Percentiles rank a stretch among this genome's conserved stretches.
Conservation (phyloP, 176 grass and related monocot species). For the Carex pumila region DNA sequence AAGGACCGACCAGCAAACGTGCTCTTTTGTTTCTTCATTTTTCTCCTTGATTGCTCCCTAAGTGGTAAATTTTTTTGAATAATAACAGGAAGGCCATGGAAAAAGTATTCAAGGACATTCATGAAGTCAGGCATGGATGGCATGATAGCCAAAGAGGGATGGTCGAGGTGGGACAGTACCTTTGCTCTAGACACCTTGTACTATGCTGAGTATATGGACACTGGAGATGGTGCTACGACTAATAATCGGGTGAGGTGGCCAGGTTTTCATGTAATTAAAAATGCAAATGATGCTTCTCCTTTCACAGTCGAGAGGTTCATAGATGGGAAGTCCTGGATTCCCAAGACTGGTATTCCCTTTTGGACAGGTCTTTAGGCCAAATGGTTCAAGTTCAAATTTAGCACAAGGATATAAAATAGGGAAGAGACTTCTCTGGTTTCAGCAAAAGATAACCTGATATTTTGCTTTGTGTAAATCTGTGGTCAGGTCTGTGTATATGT, state of each 20-base stretch:
- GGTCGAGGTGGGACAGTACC: conserved; percentile 6
- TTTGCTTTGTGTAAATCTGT: background rate
- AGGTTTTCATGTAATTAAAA: conserved; percentile 1
- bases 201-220: conserved; percentile 19
- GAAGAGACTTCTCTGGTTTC: background rate
- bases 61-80: background rate
- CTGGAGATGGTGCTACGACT: background rate
- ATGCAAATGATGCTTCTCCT: background rate
- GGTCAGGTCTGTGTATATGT: background rate
- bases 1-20: background rate
- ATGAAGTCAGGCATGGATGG: background rate
- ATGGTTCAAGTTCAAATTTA: background rate
- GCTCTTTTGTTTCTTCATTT: background rate
- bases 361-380: background rate
- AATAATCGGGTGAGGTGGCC: background rate
- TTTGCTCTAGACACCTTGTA: background rate
- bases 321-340: conserved; percentile 20
- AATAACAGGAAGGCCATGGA: conserved; percentile 17
- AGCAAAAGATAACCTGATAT: background rate
- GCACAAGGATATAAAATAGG: background rate
- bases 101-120: background rate
- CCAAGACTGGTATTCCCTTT: background rate
- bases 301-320: conserved; percentile 9
- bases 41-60: background rate
- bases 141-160: conserved; percentile 1